Conservation (phyloP, 106 monocot species). For the Vanilla planifolia region DNA sequence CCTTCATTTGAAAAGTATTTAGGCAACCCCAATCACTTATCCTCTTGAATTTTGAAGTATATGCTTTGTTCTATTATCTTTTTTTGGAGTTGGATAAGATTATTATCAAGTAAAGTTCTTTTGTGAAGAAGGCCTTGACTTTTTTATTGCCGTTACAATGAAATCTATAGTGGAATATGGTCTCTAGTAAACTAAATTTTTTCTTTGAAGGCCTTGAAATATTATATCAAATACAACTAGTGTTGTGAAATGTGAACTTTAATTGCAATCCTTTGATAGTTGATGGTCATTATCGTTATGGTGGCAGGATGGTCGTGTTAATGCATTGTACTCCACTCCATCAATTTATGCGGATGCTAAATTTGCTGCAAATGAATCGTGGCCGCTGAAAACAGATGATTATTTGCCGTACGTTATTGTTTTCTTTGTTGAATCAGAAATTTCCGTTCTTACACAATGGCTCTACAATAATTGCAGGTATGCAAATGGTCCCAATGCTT, state of each 20-base stretch:
- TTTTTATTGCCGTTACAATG: too few relatives aligned
- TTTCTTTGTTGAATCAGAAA: background rate
- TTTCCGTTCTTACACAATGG: background rate
- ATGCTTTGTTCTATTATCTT: too few relatives aligned
- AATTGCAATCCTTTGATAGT: background rate
- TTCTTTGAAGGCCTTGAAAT: too few relatives aligned
- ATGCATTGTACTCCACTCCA: conserved; percentile 77
- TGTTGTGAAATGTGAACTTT: background rate
- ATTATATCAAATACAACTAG: too few relatives aligned
- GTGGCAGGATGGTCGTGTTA: conserved; percentile 68
- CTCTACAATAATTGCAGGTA: conserved; percentile 38
- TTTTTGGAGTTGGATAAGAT: too few relatives aligned
- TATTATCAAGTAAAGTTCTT: too few relatives aligned
- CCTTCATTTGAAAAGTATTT: too few relatives aligned
- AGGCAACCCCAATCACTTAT: too few relatives aligned
- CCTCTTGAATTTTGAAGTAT: too few relatives aligned
- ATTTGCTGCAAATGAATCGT: conserved; percentile 60
- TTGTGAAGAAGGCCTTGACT: too few relatives aligned
- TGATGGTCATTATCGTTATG: background rate
- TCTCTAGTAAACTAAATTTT: too few relatives aligned
- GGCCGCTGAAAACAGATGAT: conserved; percentile 67
- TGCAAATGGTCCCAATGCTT: conserved; percentile 58
- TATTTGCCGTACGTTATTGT: conserved; percentile 61
- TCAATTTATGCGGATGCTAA: conserved; percentile 69
- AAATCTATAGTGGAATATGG: too few relatives aligned